Evolutionary conservation across 1,284 basidiomycete genomes (phyloP), one percentile per base, ranked within the genome.

Genomic region (Afroboletus lepidellus): DNA sequence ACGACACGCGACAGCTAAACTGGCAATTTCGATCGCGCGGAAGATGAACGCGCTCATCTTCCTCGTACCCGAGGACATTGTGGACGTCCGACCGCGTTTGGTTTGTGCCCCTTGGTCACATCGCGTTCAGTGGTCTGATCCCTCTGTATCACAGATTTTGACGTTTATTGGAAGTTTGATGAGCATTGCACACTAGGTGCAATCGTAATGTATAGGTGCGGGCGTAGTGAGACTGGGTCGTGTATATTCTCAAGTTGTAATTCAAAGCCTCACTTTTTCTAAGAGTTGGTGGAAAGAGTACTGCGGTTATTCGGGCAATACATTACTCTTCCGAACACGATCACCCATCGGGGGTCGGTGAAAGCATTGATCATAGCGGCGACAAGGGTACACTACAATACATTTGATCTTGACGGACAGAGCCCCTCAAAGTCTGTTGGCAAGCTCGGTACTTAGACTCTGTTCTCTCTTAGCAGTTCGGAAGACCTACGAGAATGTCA

Each of bases 1-100:
- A 55, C 15, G 29, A 29, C 20, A 34, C 18, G 29, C 47, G 39
- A 20, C 56, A 93, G 93, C 94, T 37, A 97, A 97, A 81, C 73
- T 99, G 57, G 97, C 94, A 16, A 99, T 99, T 64, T 96, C 93
- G 6, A 98, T 99, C 63, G 95, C 96, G 21, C 82, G 96, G 67
- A 99, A 99, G 83, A 85, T 97, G 84, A 93, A 94, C 50, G 93
- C 94, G 5, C 75, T 98, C 63, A 98, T 99, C 66, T 98, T 98
- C 81, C 77, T 99, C 55, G 97, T 99, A 0, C 94, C 96, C 1
- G 97, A 99, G 71, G 95, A 94, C 72, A 93, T 94, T 62, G 91
- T 94, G 33, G 92, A 94, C 68, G 80, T 94, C 55, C 83, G 92
- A 48, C 82, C 91, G 30, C 83, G 90, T 58, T 77, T 94, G 69